Base-by-base conservation (phyloP, 768 basidiomycete genomes). In the Rhodotorula paludigena region DNA sequence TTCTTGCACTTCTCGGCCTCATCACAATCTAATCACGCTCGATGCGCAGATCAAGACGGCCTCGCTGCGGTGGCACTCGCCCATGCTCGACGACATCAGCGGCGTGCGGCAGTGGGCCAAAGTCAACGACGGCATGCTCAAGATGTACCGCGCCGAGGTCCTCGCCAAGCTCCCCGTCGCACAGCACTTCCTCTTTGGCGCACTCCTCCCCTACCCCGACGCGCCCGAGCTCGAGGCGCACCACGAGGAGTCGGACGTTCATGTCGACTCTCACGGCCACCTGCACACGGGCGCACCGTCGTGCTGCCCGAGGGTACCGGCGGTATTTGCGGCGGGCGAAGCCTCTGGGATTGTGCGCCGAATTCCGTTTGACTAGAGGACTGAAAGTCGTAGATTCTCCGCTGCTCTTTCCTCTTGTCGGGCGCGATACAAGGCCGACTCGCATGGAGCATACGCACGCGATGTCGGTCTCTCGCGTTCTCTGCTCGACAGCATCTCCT, bases 71-170 rank as follows among this genome's bases (percentile, higher is more conserved):
- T 99, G 94, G 94, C 94, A 99, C 80, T 96, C 92, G 0, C 94
- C 94, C 2, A 98, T 99, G 94, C 84, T 99, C 12, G 91, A 97
- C 77, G 94, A 98, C 76, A 98, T 98, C 38, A 73, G 73, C 5
- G 74, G 70, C 44, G 77, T 82, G 73, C 81, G 81, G 72, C 78
- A 77, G 0, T 98, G 94, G 94, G 89, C 90, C 75, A 98, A 96
- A 78, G 91, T 97, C 72, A 97, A 98, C 78, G 79, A 82, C 10
- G 94, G 94, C 7, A 96, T 99, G 91, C 83, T 89, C 79, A 99
- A 97, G 78, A 98, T 99, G 94, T 98, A 93, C 80, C 82, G 83
- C 51, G 93, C 91, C 44, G 93, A 99, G 78, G 94, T 99, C 1
- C 82, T 98, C 18, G 89, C 87, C 65, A 97, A 97, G 75, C 86